Evolutionary conservation across 495 filamentous ascomycete species (phyloP).

Genomic region (Lichina pygmaea): DNA sequence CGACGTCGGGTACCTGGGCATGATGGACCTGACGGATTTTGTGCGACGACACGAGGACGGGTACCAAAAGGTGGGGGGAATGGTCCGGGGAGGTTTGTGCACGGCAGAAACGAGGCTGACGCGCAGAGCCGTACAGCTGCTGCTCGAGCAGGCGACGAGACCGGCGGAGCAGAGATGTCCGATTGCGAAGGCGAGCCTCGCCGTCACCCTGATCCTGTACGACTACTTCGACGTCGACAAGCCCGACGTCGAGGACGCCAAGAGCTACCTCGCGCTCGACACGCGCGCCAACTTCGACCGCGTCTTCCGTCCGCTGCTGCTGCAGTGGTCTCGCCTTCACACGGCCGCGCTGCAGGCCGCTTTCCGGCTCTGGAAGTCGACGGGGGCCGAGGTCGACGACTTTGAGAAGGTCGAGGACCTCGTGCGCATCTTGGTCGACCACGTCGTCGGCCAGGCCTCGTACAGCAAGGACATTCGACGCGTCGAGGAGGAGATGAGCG

Average conservation of each 20-base stretch:
- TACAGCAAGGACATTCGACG: slow-evolving; percentile 69
- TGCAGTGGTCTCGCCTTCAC: slow-evolving; percentile 95
- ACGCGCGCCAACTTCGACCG: slow-evolving; percentile 58
- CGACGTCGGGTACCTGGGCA: slow-evolving; percentile 63
- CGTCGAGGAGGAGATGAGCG: slow-evolving; percentile 65
- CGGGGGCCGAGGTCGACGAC: slow-evolving; percentile 58
- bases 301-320: slow-evolving; percentile 60
- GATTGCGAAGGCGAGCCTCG: slow-evolving; percentile 63
- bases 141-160: slow-evolving; percentile 69
- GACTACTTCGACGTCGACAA: slow-evolving; percentile 91
- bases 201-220: slow-evolving; percentile 68
- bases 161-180: slow-evolving; percentile 53
- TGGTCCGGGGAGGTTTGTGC: not conserved
- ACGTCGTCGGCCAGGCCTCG: slow-evolving; percentile 60
- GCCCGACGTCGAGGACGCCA: slow-evolving; percentile 54
- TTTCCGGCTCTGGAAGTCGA: slow-evolving; percentile 76
- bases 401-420: slow-evolving; percentile 82
- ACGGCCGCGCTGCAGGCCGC: slow-evolving; percentile 70
- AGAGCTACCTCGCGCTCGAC: slow-evolving; percentile 51
- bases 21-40: slow-evolving; percentile 95
- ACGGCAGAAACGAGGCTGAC: not conserved
- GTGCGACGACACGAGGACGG: slow-evolving; percentile 71
- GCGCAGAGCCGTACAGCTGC: slow-evolving; percentile 11
- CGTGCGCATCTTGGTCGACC: slow-evolving; percentile 71
- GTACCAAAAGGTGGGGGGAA: slow-evolving; percentile 42